phyloP scores from a whole-genome alignment of 345 rosid species.

The Eucalyptus fibrosa region DNA sequence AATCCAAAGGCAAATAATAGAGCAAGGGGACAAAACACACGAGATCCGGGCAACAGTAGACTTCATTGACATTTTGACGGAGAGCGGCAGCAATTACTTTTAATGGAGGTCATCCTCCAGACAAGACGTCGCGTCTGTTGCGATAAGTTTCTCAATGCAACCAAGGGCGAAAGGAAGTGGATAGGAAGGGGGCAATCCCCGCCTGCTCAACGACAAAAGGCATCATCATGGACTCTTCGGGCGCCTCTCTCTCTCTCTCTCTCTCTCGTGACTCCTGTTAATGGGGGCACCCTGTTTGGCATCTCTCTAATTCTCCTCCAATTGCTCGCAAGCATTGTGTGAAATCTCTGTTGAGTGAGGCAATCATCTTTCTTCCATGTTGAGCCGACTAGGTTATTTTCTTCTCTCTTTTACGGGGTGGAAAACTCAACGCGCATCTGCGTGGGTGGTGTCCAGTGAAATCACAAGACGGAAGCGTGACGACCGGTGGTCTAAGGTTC shows the following conservation, averaged over 20 bases:
- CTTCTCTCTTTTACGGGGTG: not conserved
- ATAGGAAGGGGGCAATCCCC: not conserved
- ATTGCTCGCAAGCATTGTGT: not conserved
- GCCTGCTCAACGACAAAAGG: not conserved
- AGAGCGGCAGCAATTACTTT: not conserved
- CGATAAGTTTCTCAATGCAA: not conserved
- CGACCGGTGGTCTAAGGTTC: not conserved
- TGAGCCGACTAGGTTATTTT: not conserved
- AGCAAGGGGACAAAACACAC: not conserved
- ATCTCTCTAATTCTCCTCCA: not conserved
- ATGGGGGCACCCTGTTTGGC: not conserved
- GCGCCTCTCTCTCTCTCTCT: not conserved
- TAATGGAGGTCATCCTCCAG: not conserved
- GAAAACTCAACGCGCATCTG: not conserved
- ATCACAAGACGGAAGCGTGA: not conserved
- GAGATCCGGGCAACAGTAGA: not conserved
- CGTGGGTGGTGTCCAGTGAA: not conserved
- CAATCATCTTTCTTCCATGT: not conserved
- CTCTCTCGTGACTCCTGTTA: not conserved
- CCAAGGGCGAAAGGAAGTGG: not conserved
- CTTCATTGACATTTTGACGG: not conserved
- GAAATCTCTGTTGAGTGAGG: not conserved
- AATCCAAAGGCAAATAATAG: not conserved
- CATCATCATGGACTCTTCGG: not conserved
- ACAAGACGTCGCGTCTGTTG: not conserved